Evolutionary conservation across 176 grass and related monocot genomes (phyloP), one percentile per base, ranked within the genome.

Genomic region (Olyra latifolia): DNA sequence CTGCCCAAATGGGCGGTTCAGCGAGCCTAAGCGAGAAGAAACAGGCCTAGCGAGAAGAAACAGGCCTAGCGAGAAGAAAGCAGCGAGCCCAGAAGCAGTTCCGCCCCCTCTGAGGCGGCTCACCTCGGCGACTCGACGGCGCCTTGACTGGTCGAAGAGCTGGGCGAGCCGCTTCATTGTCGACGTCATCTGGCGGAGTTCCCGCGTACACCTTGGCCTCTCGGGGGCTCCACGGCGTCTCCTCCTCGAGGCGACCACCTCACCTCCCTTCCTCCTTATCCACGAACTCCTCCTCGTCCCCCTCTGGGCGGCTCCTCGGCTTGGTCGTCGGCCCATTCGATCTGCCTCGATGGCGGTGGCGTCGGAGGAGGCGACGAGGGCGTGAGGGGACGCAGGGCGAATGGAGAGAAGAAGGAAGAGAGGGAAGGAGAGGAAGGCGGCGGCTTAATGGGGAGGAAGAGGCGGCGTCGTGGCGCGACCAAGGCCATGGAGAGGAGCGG

Each of bases 51-150:
- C n/a, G n/a, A n/a, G n/a, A n/a, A n/a, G n/a, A n/a, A n/a, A n/a
- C n/a, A n/a, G n/a, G n/a, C n/a, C n/a, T n/a, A n/a, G n/a, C n/a
- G n/a, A n/a, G n/a, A n/a, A n/a, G n/a, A n/a, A n/a, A n/a, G n/a
- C n/a, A n/a, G n/a, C n/a, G n/a, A n/a, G n/a, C n/a, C n/a, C n/a
- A n/a, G n/a, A n/a, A n/a, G n/a, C n/a, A n/a, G n/a, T n/a, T n/a
- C n/a, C n/a, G n/a, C n/a, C n/a, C n/a, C n/a, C n/a, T n/a, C n/a
- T n/a, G n/a, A n/a, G n/a, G n/a, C n/a, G 24, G 40, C 77, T 89
- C 85, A 98, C 92, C 86, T 99, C 96, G 2, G 96, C 92, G 78
- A 91, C 74, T 70, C 95, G n/a, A n/a, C 92, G 35, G 95, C 92
- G 89, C 67, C 96, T 90, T 24, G 92, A 88, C 58, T 91, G 71